phyloP scores from a whole-genome alignment of 306 rosid genomes.

The Vigna mungo region DNA sequence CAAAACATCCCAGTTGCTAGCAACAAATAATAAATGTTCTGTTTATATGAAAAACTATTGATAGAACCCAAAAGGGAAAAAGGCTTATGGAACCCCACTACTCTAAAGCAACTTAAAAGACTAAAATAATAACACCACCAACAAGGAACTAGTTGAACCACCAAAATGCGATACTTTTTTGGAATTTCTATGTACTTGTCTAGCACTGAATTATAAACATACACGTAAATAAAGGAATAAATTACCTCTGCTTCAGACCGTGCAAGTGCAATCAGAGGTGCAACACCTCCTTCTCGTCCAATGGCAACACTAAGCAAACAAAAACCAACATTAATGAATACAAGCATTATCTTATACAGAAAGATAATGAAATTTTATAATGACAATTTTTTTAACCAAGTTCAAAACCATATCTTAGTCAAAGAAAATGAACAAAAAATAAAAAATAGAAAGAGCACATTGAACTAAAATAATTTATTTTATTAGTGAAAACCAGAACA shows the following conservation, averaged over 20 bases:
- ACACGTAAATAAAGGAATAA: constrained; percentile 39
- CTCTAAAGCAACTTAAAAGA: constrained; percentile 26
- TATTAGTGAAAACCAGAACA: constrained; percentile 33
- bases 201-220: constrained; percentile 16
- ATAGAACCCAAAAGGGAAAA: constrained; percentile 23
- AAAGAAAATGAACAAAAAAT: constrained; percentile 18
- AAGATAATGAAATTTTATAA: constrained; percentile 30
- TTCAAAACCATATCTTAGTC: constrained; percentile 7
- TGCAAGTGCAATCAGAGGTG: constrained; percentile 94
- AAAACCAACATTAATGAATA: constrained; percentile 37
- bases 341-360: constrained; percentile 5
- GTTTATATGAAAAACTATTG: constrained; percentile 14
- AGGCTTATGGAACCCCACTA: background rate
- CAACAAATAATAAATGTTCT: background rate
- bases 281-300: constrained; percentile 99
- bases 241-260: constrained; percentile 90
- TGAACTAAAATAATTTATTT: constrained; percentile 14
- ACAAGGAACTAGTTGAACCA: constrained; percentile 28
- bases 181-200: constrained; percentile 23
- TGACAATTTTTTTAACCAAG: constrained; percentile 11
- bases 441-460: background rate
- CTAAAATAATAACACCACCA: constrained; percentile 1
- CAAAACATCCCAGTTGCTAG: constrained; percentile 38
- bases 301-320: constrained; percentile 83
- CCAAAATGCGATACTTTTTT: background rate